A percentile compares a stretch with the other conserved stretches of the same genome.
phyloP scores from a whole-genome alignment of 2,329 filamentous ascomycete species.

The Phialemonium atrogriseum region DNA sequence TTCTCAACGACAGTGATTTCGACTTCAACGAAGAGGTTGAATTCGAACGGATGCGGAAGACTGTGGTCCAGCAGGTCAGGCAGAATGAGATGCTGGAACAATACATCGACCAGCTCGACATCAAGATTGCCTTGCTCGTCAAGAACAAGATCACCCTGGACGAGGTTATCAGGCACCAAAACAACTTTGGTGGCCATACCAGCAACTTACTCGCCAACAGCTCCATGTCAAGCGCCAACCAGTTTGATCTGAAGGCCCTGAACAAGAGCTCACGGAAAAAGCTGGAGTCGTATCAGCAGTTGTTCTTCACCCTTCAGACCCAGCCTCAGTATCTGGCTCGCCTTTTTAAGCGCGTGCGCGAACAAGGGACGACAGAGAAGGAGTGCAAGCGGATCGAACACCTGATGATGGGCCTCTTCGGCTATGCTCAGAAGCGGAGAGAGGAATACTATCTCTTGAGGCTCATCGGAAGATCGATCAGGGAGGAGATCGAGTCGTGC shows the following conservation, averaged over 20 bases:
- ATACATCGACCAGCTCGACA: conserved; percentile 96
- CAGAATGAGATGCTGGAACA: conserved; percentile 97
- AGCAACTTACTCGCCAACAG: conserved; percentile 78
- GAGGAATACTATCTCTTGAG: conserved; percentile 97
- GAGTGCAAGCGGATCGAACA: conserved; percentile 90
- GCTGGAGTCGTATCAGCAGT: conserved; percentile 91
- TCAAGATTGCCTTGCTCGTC: conserved; percentile 95
- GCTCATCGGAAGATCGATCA: conserved; percentile 71
- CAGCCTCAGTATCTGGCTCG: conserved; percentile 91
- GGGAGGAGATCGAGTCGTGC: conserved; percentile 75
- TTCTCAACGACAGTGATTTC: conserved; percentile 96
- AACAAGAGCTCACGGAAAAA: conserved; percentile 96
- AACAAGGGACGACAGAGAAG: conserved; percentile 79
- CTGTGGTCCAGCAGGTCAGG: conserved; percentile 91
- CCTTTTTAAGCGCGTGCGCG: conserved; percentile 75
- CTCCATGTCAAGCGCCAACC: conserved; percentile 81
- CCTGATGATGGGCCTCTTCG: conserved; percentile 92
- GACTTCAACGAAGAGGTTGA: conserved; percentile 99
- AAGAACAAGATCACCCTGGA: conserved; percentile 99
- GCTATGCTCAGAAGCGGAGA: conserved; percentile 90
- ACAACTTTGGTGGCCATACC: conserved; percentile 86
- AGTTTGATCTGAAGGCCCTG: conserved; percentile 91
- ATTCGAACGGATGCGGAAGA: conserved; percentile 89
- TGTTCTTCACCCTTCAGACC: conserved; percentile 95
- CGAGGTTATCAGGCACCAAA: conserved; percentile 94